Percentiles rank a stretch among this genome's conserved stretches.
These are phyloP conservation scores for Solanum chmielewskii DNA, from an alignment of 257 asterid species.

Conservation along the genomic window DNA sequence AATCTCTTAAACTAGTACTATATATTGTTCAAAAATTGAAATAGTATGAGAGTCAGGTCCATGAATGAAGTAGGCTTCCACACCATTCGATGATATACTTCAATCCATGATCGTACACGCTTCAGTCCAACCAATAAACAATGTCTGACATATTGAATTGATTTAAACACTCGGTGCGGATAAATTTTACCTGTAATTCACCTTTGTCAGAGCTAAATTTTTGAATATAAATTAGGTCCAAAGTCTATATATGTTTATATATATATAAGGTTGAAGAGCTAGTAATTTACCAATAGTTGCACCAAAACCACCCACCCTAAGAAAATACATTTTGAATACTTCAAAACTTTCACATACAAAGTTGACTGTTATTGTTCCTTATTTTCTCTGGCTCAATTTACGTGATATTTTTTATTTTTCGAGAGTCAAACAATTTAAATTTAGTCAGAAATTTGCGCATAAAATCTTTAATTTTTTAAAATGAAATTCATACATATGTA, in stretches of 20 bases:
- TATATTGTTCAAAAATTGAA: background rate
- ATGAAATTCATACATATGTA: too few relatives aligned
- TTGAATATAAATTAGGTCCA: background rate
- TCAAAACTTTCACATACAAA: background rate
- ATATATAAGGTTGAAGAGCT: background rate
- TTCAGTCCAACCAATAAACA: background rate
- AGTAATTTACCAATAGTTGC: background rate
- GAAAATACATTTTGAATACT: background rate
- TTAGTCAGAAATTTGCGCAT: accelerated
- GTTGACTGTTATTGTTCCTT: background rate
- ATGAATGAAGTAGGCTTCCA: background rate
- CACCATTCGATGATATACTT: background rate
- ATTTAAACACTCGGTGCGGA: too few relatives aligned
- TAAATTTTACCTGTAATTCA: background rate
- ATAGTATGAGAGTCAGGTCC: background rate
- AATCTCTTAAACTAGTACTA: background rate
- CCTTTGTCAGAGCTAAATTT: background rate
- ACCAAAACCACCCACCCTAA: background rate
- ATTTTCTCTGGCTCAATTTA: too few relatives aligned
- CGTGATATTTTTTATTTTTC: too few relatives aligned
- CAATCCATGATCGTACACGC: background rate
- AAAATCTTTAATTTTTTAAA: too few relatives aligned
- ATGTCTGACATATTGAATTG: background rate
- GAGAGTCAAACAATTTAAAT: too few relatives aligned
- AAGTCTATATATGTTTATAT: background rate